Evolutionary conservation across 148 eudicot genomes (phyloP), one percentile per base, ranked within the genome.

Genomic region (Camellia sinensis): DNA sequence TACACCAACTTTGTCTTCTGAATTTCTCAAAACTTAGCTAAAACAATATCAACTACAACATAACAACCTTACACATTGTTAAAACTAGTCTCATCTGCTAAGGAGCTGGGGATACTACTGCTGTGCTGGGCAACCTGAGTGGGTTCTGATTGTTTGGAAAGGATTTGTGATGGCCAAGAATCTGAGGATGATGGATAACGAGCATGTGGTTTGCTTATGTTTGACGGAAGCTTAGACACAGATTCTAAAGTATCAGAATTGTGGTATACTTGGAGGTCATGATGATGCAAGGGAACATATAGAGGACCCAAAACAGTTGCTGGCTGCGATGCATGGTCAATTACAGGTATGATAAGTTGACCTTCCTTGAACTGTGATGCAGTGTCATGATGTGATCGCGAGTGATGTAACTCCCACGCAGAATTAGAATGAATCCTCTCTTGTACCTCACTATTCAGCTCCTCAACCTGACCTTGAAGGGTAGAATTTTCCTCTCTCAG

Each of bases 161-260:
- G 88, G 84, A 93, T 83, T 61, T 91, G 85, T 80, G 83, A 81
- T 14, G 97, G 88, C 97, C 97, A 93, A 19, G 92, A 89, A 83
- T 91, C 95, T 1, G 90, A 88, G 22, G 93, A 81, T 1, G 95
- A 83, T 3, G 95, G 95, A 81, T 93, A 93, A 67, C 97, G 89
- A 17, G 97, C 84, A 50, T 83, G 89, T 48, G 97, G 97, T 73
- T 81, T 91, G 85, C 92, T 90, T 74, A 93, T 84, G 8, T 78
- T 64, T 63, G 91, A 80, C 0, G 88, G 84, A 40, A 78, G 80
- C 54, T 78, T 77, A 59, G 89, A 10, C 19, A 59, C 19, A 43
- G 54, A 61, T 62, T 76, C 82, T 1, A 76, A 56, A 48, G 83
- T 13, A 77, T 80, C 85, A 45, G 64, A 19, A 52, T 83, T 77